A percentile compares a stretch with the other conserved stretches of the same genome.
Evolutionary conservation across 2,329 filamentous ascomycete species (phyloP).

Genomic region (Pseudohalonectria lignicola): DNA sequence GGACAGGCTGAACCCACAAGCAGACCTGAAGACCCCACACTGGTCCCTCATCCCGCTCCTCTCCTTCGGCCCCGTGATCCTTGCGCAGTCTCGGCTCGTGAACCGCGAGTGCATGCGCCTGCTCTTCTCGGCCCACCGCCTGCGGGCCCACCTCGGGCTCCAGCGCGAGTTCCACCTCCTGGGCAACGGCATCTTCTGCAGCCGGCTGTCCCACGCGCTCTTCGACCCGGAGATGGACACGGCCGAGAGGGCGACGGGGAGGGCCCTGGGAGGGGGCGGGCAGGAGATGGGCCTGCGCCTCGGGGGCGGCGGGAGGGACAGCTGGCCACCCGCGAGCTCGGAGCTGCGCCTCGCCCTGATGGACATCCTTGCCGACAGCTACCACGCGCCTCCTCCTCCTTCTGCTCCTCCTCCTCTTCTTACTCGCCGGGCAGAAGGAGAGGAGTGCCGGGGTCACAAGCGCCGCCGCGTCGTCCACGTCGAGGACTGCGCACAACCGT

Average conservation of each 20-base stretch:
- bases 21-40: conserved; percentile 34
- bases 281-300: conserved; percentile 77
- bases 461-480: too few relatives aligned
- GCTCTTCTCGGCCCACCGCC: conserved; percentile 62
- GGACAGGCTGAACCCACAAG: too few relatives aligned
- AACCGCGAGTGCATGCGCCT: conserved; percentile 65
- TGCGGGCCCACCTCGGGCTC: conserved; percentile 61
- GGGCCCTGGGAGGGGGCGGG: conserved; percentile 56
- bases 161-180: conserved; percentile 76
- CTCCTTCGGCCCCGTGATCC: conserved; percentile 65
- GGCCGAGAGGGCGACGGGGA: conserved; percentile 58
- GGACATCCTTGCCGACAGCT: conserved; percentile 72
- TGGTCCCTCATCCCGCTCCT: conserved; percentile 54
- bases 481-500: too few relatives aligned
- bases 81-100: conserved; percentile 64
- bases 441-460: conserved; percentile 1
- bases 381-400: too few relatives aligned
- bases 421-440: too few relatives aligned
- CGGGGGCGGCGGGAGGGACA: conserved; percentile 65
- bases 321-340: conserved; percentile 89
- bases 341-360: conserved; percentile 84
- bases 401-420: too few relatives aligned
- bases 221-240: conserved; percentile 77
- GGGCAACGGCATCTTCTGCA: conserved; percentile 74
- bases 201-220: conserved; percentile 67